A percentile compares a stretch with the other conserved stretches of the same genome.
Evolutionary conservation across 345 rosid genomes (phyloP).

Genomic region (Triadica sebifera): DNA sequence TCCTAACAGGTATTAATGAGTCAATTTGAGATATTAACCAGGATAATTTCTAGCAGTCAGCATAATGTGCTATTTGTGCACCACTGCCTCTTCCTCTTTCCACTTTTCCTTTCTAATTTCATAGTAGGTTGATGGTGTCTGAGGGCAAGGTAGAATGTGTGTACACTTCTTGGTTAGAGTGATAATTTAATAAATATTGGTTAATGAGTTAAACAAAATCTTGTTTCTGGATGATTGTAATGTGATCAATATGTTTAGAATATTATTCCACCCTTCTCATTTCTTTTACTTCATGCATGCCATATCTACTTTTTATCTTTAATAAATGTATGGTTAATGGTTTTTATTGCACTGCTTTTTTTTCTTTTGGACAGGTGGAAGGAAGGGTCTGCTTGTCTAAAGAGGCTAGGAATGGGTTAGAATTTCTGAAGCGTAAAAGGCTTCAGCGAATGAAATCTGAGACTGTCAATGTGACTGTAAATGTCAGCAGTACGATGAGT

Average conservation of each 20-base stretch:
- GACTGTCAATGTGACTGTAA: constrained; percentile 37
- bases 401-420: constrained; percentile 69
- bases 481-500: constrained; percentile 45
- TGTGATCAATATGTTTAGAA: not conserved
- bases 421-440: constrained; percentile 78
- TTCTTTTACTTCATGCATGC: not conserved
- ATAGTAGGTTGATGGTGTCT: not conserved
- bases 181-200: not conserved
- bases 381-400: constrained; percentile 73
- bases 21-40: not conserved
- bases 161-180: too few species aligned
- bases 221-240: not conserved
- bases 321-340: not conserved
- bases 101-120: not conserved
- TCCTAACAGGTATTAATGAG: not conserved
- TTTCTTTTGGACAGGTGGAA: constrained; percentile 69
- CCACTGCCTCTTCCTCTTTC: not conserved
- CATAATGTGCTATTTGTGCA: too few species aligned
- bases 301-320: not conserved
- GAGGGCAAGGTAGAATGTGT: not conserved
- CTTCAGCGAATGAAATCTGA: constrained; percentile 70
- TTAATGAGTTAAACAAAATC: not conserved
- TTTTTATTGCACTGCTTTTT: constrained; percentile 5
- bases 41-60: too few species aligned
- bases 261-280: not conserved